Percentiles rank a stretch among this genome's conserved stretches.
These are phyloP conservation scores for Cladosporium cucumerinum DNA, from an alignment of 2,329 filamentous ascomycete species.

Conservation along the genomic window DNA sequence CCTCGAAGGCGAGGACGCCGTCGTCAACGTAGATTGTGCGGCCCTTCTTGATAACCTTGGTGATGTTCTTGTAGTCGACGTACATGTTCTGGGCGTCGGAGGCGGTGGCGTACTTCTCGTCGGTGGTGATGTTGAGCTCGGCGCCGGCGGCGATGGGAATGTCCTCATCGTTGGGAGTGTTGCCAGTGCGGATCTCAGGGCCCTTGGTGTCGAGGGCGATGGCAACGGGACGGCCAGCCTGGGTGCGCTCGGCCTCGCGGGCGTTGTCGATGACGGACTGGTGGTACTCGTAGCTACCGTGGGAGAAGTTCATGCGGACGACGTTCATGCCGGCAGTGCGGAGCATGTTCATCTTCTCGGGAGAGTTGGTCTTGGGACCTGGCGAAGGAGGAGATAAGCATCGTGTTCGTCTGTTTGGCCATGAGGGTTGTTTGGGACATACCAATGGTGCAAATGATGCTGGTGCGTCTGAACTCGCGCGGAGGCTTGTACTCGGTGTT, in stretches of 20 bases:
- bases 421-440: slow-evolving; percentile 28
- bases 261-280: slow-evolving; percentile 97
- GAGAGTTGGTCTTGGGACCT: slow-evolving; percentile 96
- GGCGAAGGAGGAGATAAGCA: not conserved
- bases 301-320: slow-evolving; percentile 99
- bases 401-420: not conserved
- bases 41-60: slow-evolving; percentile 88
- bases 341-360: slow-evolving; percentile 93
- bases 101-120: slow-evolving; percentile 81
- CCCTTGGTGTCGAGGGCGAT: slow-evolving; percentile 88
- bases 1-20: slow-evolving; percentile 94
- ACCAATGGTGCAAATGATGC: slow-evolving; percentile 98
- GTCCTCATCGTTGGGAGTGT: slow-evolving; percentile 67
- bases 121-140: slow-evolving; percentile 93
- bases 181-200: slow-evolving; percentile 82
- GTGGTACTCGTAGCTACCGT: slow-evolving; percentile 92
- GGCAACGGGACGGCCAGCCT: slow-evolving; percentile 81
- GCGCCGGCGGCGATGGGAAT: slow-evolving; percentile 78
- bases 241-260: slow-evolving; percentile 74
- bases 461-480: slow-evolving; percentile 90
- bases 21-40: slow-evolving; percentile 98
- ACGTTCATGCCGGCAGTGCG: slow-evolving; percentile 88
- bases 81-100: slow-evolving; percentile 96
- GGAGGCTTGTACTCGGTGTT: slow-evolving; percentile 84
- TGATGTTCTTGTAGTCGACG: slow-evolving; percentile 99